Conservation (phyloP, 2,329 filamentous ascomycete species). For the Pseudogymnoascus sp. region DNA sequence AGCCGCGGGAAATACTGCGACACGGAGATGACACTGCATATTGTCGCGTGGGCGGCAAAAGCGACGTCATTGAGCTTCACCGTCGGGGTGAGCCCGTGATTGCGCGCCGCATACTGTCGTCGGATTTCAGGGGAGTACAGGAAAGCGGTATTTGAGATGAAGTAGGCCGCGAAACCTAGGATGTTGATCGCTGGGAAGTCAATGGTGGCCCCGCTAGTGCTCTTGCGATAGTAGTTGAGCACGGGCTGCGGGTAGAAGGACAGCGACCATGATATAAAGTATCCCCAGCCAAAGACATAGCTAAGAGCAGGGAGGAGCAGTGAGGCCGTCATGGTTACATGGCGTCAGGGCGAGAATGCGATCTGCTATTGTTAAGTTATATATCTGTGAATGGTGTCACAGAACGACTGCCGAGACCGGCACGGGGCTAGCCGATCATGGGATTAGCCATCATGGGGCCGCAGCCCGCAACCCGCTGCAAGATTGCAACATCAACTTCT, state of each 20-base stretch:
- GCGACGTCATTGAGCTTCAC: slow-evolving; percentile 84
- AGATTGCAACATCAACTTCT: neutral
- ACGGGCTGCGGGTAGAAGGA: slow-evolving; percentile 91
- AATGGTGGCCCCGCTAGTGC: slow-evolving; percentile 75
- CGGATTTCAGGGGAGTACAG: slow-evolving; percentile 72
- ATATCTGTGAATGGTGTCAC: neutral
- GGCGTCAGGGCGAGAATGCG: neutral
- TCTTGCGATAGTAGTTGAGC: slow-evolving; percentile 66
- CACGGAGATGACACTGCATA: slow-evolving; percentile 64
- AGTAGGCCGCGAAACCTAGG: slow-evolving; percentile 65
- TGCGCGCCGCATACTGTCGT: slow-evolving; percentile 71
- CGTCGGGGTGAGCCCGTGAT: slow-evolving; percentile 68
- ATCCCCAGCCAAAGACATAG: slow-evolving; percentile 64
- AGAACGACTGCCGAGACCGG: neutral
- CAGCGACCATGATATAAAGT: slow-evolving; percentile 68
- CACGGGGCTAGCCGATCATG: neutral
- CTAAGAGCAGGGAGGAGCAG: slow-evolving; percentile 42
- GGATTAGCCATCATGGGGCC: neutral
- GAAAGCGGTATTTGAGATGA: slow-evolving; percentile 64
- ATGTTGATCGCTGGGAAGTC: slow-evolving; percentile 77
- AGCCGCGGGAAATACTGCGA: slow-evolving; percentile 64
- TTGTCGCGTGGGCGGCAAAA: slow-evolving; percentile 73
- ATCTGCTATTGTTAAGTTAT: neutral
- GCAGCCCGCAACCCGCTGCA: neutral
- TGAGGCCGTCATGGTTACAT: slow-evolving; percentile 16